Conservation (phyloP, 2,329 filamentous ascomycete species). For the Colletotrichum sp. region DNA sequence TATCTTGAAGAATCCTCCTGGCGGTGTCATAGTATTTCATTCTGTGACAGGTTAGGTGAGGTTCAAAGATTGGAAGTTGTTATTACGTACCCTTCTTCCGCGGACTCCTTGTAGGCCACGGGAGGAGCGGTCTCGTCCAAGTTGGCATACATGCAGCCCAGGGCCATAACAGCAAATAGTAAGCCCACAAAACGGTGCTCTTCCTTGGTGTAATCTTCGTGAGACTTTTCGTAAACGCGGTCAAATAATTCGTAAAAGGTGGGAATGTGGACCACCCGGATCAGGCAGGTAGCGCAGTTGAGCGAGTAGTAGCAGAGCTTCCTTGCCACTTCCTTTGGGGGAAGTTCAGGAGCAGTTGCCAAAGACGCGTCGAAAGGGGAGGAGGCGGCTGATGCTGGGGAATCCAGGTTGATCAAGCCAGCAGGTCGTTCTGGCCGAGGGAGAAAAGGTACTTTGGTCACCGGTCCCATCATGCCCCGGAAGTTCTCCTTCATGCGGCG, state of each 20-base stretch:
- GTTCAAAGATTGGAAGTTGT: not conserved
- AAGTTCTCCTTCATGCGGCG: slow-evolving; percentile 88
- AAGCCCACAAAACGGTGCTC: slow-evolving; percentile 75
- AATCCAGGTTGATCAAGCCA: slow-evolving; percentile 68
- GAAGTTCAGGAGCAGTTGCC: slow-evolving; percentile 69
- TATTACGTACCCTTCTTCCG: slow-evolving; percentile 59
- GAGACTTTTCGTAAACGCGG: slow-evolving; percentile 74
- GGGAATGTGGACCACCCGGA: slow-evolving; percentile 80
- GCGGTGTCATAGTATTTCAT: slow-evolving; percentile 77
- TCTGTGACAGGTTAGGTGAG: slow-evolving; percentile 46
- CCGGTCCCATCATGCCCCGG: slow-evolving; percentile 73
- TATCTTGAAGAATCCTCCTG: slow-evolving; percentile 67
- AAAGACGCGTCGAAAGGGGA: slow-evolving; percentile 67
- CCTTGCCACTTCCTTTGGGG: slow-evolving; percentile 62
- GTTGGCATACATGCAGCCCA: slow-evolving; percentile 74
- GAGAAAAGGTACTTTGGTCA: slow-evolving; percentile 65
- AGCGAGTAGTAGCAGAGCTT: slow-evolving; percentile 61
- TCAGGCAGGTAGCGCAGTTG: slow-evolving; percentile 61
- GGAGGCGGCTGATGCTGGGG: slow-evolving; percentile 63
- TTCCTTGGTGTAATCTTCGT: slow-evolving; percentile 65
- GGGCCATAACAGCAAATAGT: slow-evolving; percentile 72
- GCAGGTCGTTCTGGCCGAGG: slow-evolving; percentile 53
- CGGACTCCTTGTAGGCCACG: slow-evolving; percentile 53
- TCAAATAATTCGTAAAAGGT: slow-evolving; percentile 81
- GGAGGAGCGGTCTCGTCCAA: slow-evolving; percentile 58